Base-by-base conservation (phyloP, 108 stramenopile genomes). In the Skeletonema tropicum region DNA sequence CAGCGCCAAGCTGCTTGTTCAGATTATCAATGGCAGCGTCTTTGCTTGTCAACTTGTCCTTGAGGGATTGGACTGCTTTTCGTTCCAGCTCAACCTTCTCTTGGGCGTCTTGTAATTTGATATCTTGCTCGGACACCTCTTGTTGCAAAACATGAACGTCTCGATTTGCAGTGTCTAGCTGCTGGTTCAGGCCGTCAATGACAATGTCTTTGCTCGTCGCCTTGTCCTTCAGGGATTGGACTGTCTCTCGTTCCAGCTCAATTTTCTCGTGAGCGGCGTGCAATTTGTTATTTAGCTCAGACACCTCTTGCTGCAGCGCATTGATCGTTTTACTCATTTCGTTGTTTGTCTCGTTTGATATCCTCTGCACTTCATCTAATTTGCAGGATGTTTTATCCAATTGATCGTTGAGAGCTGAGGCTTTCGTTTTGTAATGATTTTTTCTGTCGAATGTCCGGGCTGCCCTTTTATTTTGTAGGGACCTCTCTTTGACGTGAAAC, bases 401-500 rank as follows among this genome's bases (percentile, higher is more conserved):
- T 66, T 75, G 62, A 10, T 61, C 23, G 36, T 58, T 68, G 17
- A 74, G 57, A 12, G 59, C 45, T 6, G 9, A 14, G n/a, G 74
- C 60, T 6, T 70, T 57, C 6, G 41, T 25, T 29, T 81, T 81
- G 35, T 81, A 81, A 9, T 55, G 63, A 29, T 69, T 68, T 25
- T 81, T 81, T 64, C 74, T 36, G 13, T 74, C 73, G 33, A 73
- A 81, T 10, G 39, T 69, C 2, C 42, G 41, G 38, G 66, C 60
- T n/a, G 66, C 80, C 36, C 74, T 48, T 59, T 75, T 39, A 21
- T 81, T 81, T 32, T 81, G 80, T 7, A 81, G 58, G 26, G 59
- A 32, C 71, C 80, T 39, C 66, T 81, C 80, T 42, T 57, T 49
- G 0, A 70, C 80, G 57, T 81, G 74, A 73, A 81, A 81, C 33